These are phyloP conservation scores for Hypoxylon rubiginosum DNA, from an alignment of 2,329 filamentous ascomycete species.

Conservation along the genomic window DNA sequence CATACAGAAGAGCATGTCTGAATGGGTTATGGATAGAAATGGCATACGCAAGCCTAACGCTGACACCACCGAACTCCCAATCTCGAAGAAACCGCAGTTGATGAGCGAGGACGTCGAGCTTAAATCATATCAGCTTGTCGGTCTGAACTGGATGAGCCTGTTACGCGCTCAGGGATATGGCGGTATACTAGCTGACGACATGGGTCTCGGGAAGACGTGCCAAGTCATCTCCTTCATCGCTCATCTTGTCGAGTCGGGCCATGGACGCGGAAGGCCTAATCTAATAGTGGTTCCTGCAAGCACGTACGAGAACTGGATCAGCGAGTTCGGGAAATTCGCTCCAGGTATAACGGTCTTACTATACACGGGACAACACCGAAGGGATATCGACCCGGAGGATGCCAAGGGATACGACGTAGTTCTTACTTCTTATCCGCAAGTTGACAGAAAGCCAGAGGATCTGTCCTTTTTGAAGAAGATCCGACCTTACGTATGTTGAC, in stretches of 20 bases:
- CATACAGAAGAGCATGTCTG: slow-evolving; percentile 47
- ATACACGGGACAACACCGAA: slow-evolving; percentile 71
- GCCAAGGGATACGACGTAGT: slow-evolving; percentile 74
- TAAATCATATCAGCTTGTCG: slow-evolving; percentile 95
- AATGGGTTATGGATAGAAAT: slow-evolving; percentile 51
- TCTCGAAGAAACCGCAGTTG: slow-evolving; percentile 75
- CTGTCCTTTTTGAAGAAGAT: slow-evolving; percentile 64
- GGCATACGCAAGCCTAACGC: slow-evolving; percentile 54
- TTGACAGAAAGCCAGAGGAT: slow-evolving; percentile 63
- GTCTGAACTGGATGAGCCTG: slow-evolving; percentile 92
- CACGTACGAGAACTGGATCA: slow-evolving; percentile 95
- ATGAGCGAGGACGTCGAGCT: slow-evolving; percentile 83
- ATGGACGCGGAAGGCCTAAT: slow-evolving; percentile 69
- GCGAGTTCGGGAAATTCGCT: slow-evolving; percentile 90
- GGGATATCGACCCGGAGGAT: slow-evolving; percentile 73
- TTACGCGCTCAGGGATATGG: slow-evolving; percentile 84
- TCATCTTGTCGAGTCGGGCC: slow-evolving; percentile 77
- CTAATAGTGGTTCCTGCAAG: slow-evolving; percentile 93
- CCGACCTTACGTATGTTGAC: slow-evolving; percentile 56
- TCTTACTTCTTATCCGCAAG: slow-evolving; percentile 72
- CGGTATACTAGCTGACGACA: slow-evolving; percentile 95
- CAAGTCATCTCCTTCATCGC: slow-evolving; percentile 94
- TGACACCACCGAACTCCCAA: slow-evolving; percentile 56
- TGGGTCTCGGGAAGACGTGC: slow-evolving; percentile 96
- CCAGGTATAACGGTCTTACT: slow-evolving; percentile 81